A percentile compares a stretch with the other conserved stretches of the same genome.
phyloP scores from a whole-genome alignment of 768 basidiomycete genomes.

The Rhodotorula graminis region DNA sequence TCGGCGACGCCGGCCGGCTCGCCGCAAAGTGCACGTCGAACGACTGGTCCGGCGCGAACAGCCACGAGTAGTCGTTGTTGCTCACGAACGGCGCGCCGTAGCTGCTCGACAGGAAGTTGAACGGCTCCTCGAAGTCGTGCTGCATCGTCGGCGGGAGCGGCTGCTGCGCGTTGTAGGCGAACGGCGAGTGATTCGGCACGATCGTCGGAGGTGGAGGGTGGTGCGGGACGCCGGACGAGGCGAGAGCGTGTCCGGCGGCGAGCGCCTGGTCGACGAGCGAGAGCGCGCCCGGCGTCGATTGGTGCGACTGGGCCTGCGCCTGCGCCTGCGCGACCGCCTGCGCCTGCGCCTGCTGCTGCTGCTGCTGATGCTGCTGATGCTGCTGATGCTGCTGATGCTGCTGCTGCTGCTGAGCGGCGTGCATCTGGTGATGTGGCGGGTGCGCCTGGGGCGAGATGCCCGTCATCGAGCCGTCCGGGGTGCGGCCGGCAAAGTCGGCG shows the following conservation, averaged over 20 bases:
- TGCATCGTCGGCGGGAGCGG: constrained; percentile 5
- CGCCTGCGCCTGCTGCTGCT: background rate
- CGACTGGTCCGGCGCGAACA: constrained; percentile 25
- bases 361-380: background rate
- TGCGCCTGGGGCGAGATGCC: background rate
- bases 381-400: background rate
- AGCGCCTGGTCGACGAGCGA: constrained; percentile 26
- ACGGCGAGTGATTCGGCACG: background rate
- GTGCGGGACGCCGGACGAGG: background rate
- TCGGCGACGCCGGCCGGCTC: constrained; percentile 31
- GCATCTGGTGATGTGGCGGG: background rate
- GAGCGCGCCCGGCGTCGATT: constrained; percentile 5
- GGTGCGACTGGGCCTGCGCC: background rate
- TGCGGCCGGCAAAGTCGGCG: constrained; percentile 8
- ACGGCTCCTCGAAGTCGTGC: constrained; percentile 32
- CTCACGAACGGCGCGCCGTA: constrained; percentile 34
- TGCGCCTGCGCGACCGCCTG: too few relatives aligned
- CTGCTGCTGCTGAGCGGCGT: background rate
- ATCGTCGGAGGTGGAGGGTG: constrained; percentile 7
- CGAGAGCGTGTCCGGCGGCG: background rate
- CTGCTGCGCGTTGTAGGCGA: constrained; percentile 16
- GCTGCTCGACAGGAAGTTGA: constrained; percentile 33
- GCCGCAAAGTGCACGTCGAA: constrained; percentile 32
- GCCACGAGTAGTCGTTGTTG: constrained; percentile 29
- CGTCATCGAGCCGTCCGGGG: background rate